Percentiles rank a stretch among this genome's conserved stretches.
phyloP scores from a whole-genome alignment of 2,329 filamentous ascomycete species.

The Pyrenochaeta sp. region DNA sequence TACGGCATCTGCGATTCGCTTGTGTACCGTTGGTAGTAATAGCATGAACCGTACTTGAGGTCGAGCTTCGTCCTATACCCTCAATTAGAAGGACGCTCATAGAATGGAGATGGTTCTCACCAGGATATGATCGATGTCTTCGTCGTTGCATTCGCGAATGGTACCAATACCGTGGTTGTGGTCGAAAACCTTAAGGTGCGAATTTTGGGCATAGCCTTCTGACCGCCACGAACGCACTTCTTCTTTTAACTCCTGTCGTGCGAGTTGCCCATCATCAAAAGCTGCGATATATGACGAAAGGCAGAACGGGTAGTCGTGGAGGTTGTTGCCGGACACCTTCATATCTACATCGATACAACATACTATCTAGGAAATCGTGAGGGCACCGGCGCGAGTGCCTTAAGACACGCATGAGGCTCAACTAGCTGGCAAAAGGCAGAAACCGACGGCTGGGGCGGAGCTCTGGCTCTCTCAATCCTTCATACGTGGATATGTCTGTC shows the following conservation, averaged over 20 bases:
- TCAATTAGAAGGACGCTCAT: not conserved
- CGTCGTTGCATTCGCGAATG: constrained; percentile 5
- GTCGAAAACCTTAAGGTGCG: constrained; percentile 6
- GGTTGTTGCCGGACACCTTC: not conserved
- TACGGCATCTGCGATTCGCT: constrained; percentile 8
- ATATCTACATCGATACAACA: not conserved
- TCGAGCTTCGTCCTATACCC: constrained; percentile 2
- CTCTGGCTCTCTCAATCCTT: too few species aligned
- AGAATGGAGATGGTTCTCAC: not conserved
- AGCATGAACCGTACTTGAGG: constrained; percentile 13
- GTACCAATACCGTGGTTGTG: constrained; percentile 8
- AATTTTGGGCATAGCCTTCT: constrained; percentile 12
- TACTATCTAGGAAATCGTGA: too few species aligned
- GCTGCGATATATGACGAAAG: constrained; percentile 12
- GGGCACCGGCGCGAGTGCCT: too few species aligned
- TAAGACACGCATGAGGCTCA: too few species aligned
- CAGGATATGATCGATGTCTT: constrained; percentile 9
- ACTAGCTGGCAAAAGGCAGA: too few species aligned
- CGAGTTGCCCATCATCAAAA: constrained; percentile 16
- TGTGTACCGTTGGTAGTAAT: constrained; percentile 14
- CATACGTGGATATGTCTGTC: too few species aligned
- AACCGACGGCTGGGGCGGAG: too few species aligned
- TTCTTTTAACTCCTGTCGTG: constrained; percentile 11
- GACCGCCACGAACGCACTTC: constrained; percentile 12
- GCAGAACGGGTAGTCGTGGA: constrained; percentile 12